phyloP scores from a whole-genome alignment of 441 rosid genomes.

The Erodium texanum region DNA sequence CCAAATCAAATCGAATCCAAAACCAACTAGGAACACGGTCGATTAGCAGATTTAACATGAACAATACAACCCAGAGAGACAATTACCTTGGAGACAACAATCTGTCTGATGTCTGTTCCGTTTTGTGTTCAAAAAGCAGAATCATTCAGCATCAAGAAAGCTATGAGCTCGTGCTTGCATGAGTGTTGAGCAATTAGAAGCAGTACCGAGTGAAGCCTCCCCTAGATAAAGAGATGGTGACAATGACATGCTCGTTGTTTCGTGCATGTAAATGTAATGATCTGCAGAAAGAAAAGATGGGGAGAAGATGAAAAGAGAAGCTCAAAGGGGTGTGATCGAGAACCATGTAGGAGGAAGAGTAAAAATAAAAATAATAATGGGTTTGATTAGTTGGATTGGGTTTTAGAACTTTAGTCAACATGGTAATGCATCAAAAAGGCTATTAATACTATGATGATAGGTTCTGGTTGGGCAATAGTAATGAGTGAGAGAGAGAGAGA shows the following conservation, averaged over 20 bases:
- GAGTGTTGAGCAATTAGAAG: neutral
- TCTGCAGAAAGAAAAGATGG: neutral
- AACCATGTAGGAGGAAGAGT: neutral
- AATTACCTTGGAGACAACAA: neutral
- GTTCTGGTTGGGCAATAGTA: neutral
- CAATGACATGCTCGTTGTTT: neutral
- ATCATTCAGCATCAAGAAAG: neutral
- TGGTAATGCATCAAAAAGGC: constrained; percentile 29
- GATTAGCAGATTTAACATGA: no score
- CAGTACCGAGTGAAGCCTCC: neutral
- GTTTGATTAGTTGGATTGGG: neutral
- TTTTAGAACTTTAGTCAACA: constrained; percentile 32
- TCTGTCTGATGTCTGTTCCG: neutral
- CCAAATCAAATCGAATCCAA: neutral
- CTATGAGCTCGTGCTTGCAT: neutral
- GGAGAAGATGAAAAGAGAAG: neutral
- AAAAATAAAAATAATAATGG: neutral
- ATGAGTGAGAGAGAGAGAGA: neutral
- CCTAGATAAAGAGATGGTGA: neutral
- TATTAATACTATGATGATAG: neutral
- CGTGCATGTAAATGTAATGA: neutral
- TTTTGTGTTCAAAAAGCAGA: neutral
- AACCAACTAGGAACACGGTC: neutral
- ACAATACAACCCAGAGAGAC: neutral
- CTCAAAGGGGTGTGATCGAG: neutral